Base-by-base conservation (phyloP, 78 protist genomes). In the Isochrysis galbana region DNA sequence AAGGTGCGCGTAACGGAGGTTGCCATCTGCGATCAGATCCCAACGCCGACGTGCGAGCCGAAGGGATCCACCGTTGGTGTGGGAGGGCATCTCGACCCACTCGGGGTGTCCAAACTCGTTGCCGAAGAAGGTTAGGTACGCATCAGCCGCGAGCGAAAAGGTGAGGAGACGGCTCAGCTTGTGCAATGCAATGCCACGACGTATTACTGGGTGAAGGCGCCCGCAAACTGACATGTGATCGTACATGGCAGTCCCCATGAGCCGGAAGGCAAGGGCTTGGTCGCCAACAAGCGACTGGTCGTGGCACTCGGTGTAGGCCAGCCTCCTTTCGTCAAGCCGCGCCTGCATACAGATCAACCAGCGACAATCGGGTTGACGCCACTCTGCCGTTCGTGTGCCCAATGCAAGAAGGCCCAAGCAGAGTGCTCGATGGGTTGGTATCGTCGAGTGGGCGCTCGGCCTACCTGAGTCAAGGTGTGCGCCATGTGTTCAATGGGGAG, bases 21-120 rank as follows among this genome's bases (percentile, higher is more conserved):
- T 70, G 22, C 26, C 19, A 91, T 78, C 78, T 19, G 72, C 70
- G 38, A 72, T 89, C 23, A 95, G 91, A 41, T n/a, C 47, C 96
- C 96, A 95, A 67, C 77, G 96, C 14, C 96, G 92, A 46, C 96
- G 90, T n/a, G 92, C 91, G 89, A 84, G 5, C 54, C 86, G 54
- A 93, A 22, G 0, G 29, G 82, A 69, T 48, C 83, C 41, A 54
- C 34, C 80, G 96, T 99, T 99, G 48, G 97, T 98, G 11, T 36
- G 97, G 34, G 98, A 90, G 48, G 99, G 99, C 77, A 99, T 97
- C 90, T 99, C 99, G 5, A 98, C 96, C 99, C 99, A 98, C 93
- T 98, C 99, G 39, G 99, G 99, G 90, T 98, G 99, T 32, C 99
- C 99, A 69, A 97, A 98, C 94, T 98, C 99, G 89, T 98, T 98